phyloP scores from a whole-genome alignment of 495 filamentous ascomycete genomes.

The Ascodesmis nigricans region DNA sequence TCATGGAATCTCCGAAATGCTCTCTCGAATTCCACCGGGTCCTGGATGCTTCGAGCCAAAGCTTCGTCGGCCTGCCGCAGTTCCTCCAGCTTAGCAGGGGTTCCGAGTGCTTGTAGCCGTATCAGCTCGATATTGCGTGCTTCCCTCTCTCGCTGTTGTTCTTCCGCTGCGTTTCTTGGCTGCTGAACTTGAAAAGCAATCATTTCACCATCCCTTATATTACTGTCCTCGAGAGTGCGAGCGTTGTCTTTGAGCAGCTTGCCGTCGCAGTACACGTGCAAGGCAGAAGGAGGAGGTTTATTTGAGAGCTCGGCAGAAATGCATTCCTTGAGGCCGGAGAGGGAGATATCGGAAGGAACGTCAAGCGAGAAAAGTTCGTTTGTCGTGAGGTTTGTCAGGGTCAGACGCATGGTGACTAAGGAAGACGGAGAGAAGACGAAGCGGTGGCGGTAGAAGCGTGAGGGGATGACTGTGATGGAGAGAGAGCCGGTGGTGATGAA shows the following conservation, averaged over 20 bases:
- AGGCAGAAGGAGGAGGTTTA: constrained; percentile 31
- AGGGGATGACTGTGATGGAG: no score
- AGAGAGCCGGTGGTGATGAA: no score
- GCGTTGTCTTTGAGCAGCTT: constrained; percentile 51
- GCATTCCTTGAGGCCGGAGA: constrained; percentile 67
- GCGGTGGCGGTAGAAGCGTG: no score
- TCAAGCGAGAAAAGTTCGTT: no score
- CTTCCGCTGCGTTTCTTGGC: constrained; percentile 23
- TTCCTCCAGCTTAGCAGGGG: constrained; percentile 47
- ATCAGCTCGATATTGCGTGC: constrained; percentile 57
- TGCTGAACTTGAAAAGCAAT: constrained; percentile 57
- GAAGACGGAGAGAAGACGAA: no score
- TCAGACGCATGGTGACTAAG: no score
- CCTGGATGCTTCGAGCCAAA: constrained; percentile 54
- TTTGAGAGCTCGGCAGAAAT: constrained; percentile 38
- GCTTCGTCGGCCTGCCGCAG: constrained; percentile 48
- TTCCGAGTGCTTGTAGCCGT: constrained; percentile 56
- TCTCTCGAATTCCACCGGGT: constrained; percentile 51
- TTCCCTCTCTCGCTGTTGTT: constrained; percentile 24
- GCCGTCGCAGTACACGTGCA: constrained; percentile 77
- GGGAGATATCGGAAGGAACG: constrained; percentile 60
- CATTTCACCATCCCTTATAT: constrained; percentile 80
- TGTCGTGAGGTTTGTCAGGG: no score
- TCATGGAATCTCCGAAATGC: constrained; percentile 41
- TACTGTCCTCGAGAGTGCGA: constrained; percentile 59